Conservation (phyloP, 495 filamentous ascomycete species). For the Lophiostoma macrostomum region DNA sequence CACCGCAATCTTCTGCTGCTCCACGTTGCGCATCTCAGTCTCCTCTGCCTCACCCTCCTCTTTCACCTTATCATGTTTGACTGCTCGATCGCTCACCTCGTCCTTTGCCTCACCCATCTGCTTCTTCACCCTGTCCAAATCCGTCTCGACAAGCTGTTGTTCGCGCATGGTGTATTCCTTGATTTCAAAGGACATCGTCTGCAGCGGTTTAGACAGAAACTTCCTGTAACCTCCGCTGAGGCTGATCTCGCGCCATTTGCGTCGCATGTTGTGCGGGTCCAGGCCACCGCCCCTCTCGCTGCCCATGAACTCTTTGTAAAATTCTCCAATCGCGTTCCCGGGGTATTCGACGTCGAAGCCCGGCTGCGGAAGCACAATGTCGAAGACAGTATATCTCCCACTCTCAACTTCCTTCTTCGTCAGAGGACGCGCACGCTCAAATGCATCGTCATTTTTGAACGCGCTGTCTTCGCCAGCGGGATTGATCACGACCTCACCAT, state of each 20-base stretch:
- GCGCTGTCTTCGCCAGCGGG: slow-evolving; percentile 56
- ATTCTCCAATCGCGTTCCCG: slow-evolving; percentile 71
- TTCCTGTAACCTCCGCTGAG: slow-evolving; percentile 88
- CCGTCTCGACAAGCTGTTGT: slow-evolving; percentile 83
- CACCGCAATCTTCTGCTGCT: slow-evolving; percentile 65
- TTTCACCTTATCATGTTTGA: slow-evolving; percentile 29
- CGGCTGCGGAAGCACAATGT: slow-evolving; percentile 90
- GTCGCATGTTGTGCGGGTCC: slow-evolving; percentile 83
- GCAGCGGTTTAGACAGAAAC: slow-evolving; percentile 63
- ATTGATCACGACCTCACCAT: slow-evolving; percentile 66
- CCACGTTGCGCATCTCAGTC: slow-evolving; percentile 35
- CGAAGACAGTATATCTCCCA: slow-evolving; percentile 77
- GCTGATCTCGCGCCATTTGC: slow-evolving; percentile 78
- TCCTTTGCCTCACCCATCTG: not conserved
- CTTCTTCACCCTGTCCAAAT: slow-evolving; percentile 55
- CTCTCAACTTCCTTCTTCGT: slow-evolving; percentile 73
- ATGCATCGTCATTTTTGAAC: slow-evolving; percentile 53
- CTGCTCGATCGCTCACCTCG: slow-evolving; percentile 2
- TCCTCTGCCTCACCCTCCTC: slow-evolving; percentile 31
- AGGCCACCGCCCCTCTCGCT: slow-evolving; percentile 69
- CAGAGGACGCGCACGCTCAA: slow-evolving; percentile 71
- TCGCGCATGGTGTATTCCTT: slow-evolving; percentile 64
- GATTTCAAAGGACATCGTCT: slow-evolving; percentile 61
- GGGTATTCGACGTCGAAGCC: slow-evolving; percentile 90
- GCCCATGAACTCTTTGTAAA: slow-evolving; percentile 81